phyloP scores from a whole-genome alignment of 2,329 filamentous ascomycete species.

The Raffaelea ambrosiae region DNA sequence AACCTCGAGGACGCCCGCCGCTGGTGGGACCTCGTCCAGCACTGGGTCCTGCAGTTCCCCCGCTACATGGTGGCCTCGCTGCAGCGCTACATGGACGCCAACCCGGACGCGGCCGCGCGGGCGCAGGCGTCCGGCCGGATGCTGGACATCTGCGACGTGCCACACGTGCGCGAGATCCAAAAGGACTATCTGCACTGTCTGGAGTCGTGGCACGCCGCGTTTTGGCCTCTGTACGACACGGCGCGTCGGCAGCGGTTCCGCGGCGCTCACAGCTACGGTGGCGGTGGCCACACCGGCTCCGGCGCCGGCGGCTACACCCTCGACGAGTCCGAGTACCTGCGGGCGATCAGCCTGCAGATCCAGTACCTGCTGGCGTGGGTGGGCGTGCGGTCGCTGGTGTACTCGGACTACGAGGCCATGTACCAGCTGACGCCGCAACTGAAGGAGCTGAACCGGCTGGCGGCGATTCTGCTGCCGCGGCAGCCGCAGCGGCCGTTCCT shows the following conservation, averaged over 20 bases:
- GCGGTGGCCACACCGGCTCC: background rate
- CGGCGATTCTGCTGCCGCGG: constrained; percentile 25
- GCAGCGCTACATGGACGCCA: constrained; percentile 6
- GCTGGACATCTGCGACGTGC: constrained; percentile 13
- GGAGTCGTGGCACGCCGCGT: constrained; percentile 29
- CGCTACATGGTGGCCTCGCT: constrained; percentile 13
- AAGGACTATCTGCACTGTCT: constrained; percentile 27
- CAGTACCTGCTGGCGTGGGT: constrained; percentile 34
- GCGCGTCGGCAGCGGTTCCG: constrained; percentile 16
- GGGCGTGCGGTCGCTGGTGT: constrained; percentile 28
- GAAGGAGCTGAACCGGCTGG: constrained; percentile 29
- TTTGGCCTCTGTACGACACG: constrained; percentile 24
- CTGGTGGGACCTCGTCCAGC: constrained; percentile 22
- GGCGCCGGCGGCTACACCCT: background rate
- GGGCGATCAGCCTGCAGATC: constrained; percentile 30
- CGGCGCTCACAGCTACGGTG: background rate
- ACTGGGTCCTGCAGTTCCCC: constrained; percentile 17
- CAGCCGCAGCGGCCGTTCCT: constrained; percentile 12
- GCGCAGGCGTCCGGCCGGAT: constrained; percentile 2
- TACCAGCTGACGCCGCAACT: constrained; percentile 32
- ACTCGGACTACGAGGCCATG: constrained; percentile 25
- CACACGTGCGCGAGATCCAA: constrained; percentile 10
- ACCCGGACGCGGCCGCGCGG: constrained; percentile 3
- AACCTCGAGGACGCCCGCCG: constrained; percentile 17
- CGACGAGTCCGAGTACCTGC: constrained; percentile 18